These are phyloP conservation scores for Colletotrichum horii DNA, from an alignment of 2,329 filamentous ascomycete genomes.

Conservation along the genomic window DNA sequence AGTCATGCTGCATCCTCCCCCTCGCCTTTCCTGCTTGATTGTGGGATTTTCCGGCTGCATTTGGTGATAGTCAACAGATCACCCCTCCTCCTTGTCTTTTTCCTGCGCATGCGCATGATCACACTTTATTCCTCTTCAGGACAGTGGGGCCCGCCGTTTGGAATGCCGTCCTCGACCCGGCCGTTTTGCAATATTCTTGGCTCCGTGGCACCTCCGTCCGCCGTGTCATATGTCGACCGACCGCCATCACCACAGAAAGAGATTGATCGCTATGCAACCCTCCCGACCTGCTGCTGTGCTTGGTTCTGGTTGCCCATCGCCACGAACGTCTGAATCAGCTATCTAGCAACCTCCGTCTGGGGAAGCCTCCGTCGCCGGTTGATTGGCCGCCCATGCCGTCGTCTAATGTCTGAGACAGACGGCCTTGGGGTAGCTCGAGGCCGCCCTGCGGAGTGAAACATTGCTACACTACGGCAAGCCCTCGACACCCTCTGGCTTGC, in stretches of 20 bases:
- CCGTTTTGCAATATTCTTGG: not conserved
- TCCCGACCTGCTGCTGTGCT: not conserved
- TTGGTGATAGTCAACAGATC: not conserved
- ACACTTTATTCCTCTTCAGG: not conserved
- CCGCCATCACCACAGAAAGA: not conserved
- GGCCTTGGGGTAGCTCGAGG: not conserved
- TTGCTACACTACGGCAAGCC: not conserved
- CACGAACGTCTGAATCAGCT: not conserved
- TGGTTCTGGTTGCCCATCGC: not conserved
- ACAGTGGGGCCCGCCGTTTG: slow-evolving; percentile 1
- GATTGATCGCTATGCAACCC: not conserved
- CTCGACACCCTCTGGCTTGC: not conserved
- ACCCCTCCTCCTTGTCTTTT: slow-evolving; percentile 2
- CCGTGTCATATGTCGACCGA: not conserved
- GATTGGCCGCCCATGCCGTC: not conserved
- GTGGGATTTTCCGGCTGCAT: not conserved
- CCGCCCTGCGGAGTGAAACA: slow-evolving; percentile 10
- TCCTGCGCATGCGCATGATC: slow-evolving; percentile 16
- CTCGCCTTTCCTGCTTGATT: not conserved
- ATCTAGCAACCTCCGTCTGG: not conserved
- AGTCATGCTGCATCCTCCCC: not conserved
- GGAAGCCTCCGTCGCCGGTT: not conserved
- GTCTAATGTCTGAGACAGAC: slow-evolving; percentile 10
- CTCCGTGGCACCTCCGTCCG: not conserved
- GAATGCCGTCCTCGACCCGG: not conserved